Evolutionary conservation across 495 filamentous ascomycete species (phyloP).

Genomic region (Acidiella bohemica): DNA sequence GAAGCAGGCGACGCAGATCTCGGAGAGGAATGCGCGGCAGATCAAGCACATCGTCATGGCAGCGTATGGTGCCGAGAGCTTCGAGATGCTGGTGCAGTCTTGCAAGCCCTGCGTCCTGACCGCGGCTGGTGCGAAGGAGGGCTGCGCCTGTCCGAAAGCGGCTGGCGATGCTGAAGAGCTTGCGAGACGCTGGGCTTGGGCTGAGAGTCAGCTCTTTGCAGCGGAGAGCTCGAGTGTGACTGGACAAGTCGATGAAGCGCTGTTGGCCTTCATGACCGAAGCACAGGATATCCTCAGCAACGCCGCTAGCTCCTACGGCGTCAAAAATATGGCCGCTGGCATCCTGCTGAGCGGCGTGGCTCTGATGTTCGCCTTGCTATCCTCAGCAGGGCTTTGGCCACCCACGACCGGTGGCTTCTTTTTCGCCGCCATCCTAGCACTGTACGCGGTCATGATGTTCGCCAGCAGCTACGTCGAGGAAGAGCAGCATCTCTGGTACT

Average conservation of each 20-base stretch:
- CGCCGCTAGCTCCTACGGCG: slow-evolving; percentile 82
- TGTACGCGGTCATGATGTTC: slow-evolving; percentile 86
- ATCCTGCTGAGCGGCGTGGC: slow-evolving; percentile 36
- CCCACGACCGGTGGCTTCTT: slow-evolving; percentile 16
- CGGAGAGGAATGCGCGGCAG: slow-evolving; percentile 65
- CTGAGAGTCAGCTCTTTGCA: neutral
- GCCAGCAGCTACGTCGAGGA: slow-evolving; percentile 96
- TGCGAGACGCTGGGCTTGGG: neutral
- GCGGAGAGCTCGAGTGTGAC: too few relatives aligned
- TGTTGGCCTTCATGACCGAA: slow-evolving; percentile 43
- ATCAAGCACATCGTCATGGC: slow-evolving; percentile 58
- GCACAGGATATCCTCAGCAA: slow-evolving; percentile 68
- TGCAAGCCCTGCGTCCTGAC: neutral
- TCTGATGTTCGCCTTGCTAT: slow-evolving; percentile 19
- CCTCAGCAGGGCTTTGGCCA: slow-evolving; percentile 4
- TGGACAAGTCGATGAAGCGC: neutral
- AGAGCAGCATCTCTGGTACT: slow-evolving; percentile 98
- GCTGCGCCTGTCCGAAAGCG: neutral
- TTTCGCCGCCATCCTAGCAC: slow-evolving; percentile 34
- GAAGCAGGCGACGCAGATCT: slow-evolving; percentile 36
- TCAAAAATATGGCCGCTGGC: slow-evolving; percentile 44
- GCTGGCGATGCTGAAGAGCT: neutral
- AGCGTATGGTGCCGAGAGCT: slow-evolving; percentile 40
- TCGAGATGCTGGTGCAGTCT: neutral
- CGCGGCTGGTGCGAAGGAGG: neutral